Base-by-base conservation (phyloP, 192 early-diverging fungal species). In the Globomyces pollinis-pini region DNA sequence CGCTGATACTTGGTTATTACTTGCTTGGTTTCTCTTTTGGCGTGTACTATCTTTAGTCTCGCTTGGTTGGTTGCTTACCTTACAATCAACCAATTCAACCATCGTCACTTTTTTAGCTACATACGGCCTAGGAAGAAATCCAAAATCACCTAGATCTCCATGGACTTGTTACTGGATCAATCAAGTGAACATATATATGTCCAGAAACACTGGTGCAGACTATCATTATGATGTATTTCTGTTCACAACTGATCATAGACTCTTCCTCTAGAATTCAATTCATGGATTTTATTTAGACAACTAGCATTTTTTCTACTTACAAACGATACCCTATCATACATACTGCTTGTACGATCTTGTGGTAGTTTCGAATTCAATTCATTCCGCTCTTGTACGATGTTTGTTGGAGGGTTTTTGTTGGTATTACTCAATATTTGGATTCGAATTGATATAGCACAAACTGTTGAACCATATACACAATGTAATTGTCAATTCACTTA, bases 391-490 rank as follows among this genome's bases (percentile, higher is more conserved):
- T 38, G 13, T 50, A 31, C 55, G 59, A 13, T 51, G 55, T 12
- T 58, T 51, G 60, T 80, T 20, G 91, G 84, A 26, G 92, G 91
- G 9, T 53, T 87, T 1, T 74, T 90, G 23, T 72, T 98, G 45
- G 74, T 95, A 5, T 72, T 80, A 23, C 94, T 98, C 68, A 96
- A 95, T 59, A 81, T 94, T 55, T 95, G 95, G 89, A 93, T 98
- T 60, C 93, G 94, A 67, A 64, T 89, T 42, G 95, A 98, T 67
- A 93, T 91, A 24, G 90, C 92, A 49, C 88, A 93, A 7, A 91
- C 93, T 6, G 88, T 98, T 52, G 94, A 91, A 70, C 94, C 96
- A 71, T 98, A 89, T 76, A 93, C 93, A 9, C 95, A 93, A 91
- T 98, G 89, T 91, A 79, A 80, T 85, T 79, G 30, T 51, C 55